Evolutionary conservation across 108 stramenopile species (phyloP).

Genomic region (Ochromonas danica): DNA sequence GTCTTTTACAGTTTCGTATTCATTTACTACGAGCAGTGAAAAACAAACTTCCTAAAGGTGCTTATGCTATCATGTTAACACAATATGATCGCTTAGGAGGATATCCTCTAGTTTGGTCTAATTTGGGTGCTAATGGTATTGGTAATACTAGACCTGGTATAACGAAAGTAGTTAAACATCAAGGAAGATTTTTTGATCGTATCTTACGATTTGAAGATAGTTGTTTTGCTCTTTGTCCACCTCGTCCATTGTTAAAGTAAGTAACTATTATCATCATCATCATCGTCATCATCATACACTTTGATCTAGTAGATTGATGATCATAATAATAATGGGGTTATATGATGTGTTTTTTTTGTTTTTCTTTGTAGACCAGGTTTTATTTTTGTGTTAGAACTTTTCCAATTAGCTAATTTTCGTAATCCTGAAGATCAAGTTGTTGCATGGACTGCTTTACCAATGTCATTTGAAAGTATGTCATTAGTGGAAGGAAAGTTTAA

Average conservation of each 20-base stretch:
- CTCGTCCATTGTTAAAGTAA: conserved; percentile 29
- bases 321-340: background rate
- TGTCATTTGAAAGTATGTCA: conserved; percentile 35
- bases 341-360: background rate
- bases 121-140: conserved; percentile 27
- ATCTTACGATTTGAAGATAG: conserved; percentile 52
- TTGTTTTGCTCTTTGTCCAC: conserved; percentile 50
- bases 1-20: conserved; percentile 48
- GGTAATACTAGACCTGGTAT: conserved; percentile 43
- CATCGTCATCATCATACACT: too few relatives aligned
- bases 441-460: conserved; percentile 58
- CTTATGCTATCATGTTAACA: conserved; percentile 50
- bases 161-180: conserved; percentile 51
- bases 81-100: conserved; percentile 60
- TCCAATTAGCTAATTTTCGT: conserved; percentile 40
- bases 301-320: background rate
- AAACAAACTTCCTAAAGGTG: conserved; percentile 49
- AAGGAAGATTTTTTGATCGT: conserved; percentile 51
- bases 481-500: conserved; percentile 45
- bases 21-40: conserved; percentile 52
- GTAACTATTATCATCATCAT: background rate
- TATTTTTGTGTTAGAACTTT: conserved; percentile 56
- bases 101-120: conserved; percentile 44
- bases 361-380: conserved; percentile 38
- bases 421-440: conserved; percentile 48